Percentiles rank a stretch among this genome's conserved stretches.
Evolutionary conservation across 371 early-diverging fungal genomes (phyloP).

Genomic region (Capillidium heterosporum): DNA sequence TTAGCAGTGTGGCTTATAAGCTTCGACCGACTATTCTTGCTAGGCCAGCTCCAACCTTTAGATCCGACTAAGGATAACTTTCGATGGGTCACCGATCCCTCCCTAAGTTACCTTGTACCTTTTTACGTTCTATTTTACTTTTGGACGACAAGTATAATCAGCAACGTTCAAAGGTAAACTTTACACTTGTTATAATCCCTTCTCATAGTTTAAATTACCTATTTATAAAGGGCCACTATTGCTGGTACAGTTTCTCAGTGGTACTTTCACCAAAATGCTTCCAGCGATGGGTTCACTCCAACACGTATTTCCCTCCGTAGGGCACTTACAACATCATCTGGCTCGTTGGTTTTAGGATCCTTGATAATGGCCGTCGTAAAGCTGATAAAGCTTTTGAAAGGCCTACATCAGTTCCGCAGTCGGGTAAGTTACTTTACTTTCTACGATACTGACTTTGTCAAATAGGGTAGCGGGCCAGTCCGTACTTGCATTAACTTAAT

Average conservation of each 20-base stretch:
- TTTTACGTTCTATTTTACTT: not conserved
- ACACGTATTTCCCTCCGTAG: not conserved
- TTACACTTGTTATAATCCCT: not conserved
- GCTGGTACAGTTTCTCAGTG: conserved; percentile 6
- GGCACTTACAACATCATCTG: not conserved
- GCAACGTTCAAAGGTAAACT: conserved; percentile 2
- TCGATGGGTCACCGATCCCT: not conserved
- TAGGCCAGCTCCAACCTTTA: not conserved
- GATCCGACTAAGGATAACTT: not conserved
- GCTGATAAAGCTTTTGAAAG: not conserved
- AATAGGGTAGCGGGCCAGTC: not conserved
- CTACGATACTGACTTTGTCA: not conserved
- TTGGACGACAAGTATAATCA: conserved; percentile 1
- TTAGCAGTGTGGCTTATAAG: not conserved
- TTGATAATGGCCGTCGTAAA: not conserved
- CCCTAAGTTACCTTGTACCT: not conserved
- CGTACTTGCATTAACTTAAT: not conserved
- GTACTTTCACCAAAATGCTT: conserved; percentile 4
- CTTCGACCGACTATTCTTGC: conserved; percentile 3
- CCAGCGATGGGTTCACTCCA: not conserved
- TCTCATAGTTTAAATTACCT: not conserved
- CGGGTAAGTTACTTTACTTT: not conserved
- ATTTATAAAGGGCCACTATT: not conserved
- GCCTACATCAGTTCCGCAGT: not conserved
- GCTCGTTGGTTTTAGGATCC: not conserved